Conservation (phyloP, 495 filamentous ascomycete genomes). For the Talaromyces borbonicus region DNA sequence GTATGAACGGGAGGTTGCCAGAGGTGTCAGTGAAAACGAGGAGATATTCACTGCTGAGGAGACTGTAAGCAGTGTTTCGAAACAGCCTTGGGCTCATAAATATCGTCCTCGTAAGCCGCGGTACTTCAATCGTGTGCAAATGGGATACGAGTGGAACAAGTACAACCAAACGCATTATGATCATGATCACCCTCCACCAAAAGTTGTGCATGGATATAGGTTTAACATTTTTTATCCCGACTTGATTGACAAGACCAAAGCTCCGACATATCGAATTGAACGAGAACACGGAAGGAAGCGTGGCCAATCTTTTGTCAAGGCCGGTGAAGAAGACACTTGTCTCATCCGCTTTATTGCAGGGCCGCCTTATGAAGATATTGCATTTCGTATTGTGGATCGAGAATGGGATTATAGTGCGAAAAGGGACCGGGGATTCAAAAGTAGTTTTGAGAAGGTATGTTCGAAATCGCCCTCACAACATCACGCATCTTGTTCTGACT, state of each 20-base stretch:
- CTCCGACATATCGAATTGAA: conserved; percentile 91
- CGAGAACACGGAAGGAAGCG: conserved; percentile 79
- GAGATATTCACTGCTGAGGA: conserved; percentile 95
- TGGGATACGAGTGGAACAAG: conserved; percentile 99
- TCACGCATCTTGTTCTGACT: conserved; percentile 3
- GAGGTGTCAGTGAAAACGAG: conserved; percentile 85
- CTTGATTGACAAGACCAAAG: conserved; percentile 90
- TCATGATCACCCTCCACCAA: conserved; percentile 94
- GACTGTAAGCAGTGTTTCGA: conserved; percentile 52
- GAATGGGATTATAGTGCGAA: conserved; percentile 99
- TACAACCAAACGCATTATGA: conserved; percentile 99
- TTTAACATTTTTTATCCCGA: conserved; percentile 99
- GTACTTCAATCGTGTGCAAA: conserved; percentile 97
- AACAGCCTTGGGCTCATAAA: conserved; percentile 79
- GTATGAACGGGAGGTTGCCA: conserved; percentile 88
- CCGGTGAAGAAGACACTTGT: conserved; percentile 97
- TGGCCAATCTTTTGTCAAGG: conserved; percentile 86
- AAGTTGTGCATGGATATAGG: conserved; percentile 97
- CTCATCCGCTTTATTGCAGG: conserved; percentile 93
- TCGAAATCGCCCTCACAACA: background rate
- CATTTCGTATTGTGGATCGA: conserved; percentile 95
- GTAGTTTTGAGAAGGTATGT: conserved; percentile 93
- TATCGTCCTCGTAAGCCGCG: conserved; percentile 87
- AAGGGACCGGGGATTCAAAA: conserved; percentile 87
- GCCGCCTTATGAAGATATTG: conserved; percentile 93